Evolutionary conservation across 805 yeast genomes (phyloP).

Genomic region (Saccharomycopsis guyanensis): DNA sequence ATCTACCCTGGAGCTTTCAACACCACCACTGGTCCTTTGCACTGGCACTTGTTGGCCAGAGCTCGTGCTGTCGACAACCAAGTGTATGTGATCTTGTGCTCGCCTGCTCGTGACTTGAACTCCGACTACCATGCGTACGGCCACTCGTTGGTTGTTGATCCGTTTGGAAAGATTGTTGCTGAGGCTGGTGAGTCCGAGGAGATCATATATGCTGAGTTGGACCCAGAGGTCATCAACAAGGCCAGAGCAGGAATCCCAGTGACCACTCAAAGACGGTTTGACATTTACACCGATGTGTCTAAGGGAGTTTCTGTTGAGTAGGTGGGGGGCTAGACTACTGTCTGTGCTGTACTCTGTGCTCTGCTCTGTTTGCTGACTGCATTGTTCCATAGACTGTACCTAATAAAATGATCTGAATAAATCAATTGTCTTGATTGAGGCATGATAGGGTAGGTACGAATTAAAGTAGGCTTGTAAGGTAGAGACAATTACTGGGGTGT

Average conservation of each 20-base stretch:
- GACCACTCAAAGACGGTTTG: slow-evolving; percentile 62
- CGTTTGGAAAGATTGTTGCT: slow-evolving; percentile 49
- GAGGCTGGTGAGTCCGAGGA: slow-evolving; percentile 79
- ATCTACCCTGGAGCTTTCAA: slow-evolving; percentile 80
- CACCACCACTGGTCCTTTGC: slow-evolving; percentile 77
- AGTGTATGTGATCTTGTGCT: slow-evolving; percentile 65
- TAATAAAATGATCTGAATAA: too few relatives aligned
- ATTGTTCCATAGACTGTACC: too few relatives aligned
- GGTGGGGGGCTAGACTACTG: too few relatives aligned
- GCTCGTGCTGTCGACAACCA: slow-evolving; percentile 73
- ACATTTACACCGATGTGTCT: slow-evolving; percentile 26
- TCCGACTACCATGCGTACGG: slow-evolving; percentile 60
- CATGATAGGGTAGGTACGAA: too few relatives aligned
- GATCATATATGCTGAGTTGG: slow-evolving; percentile 66
- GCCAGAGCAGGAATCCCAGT: slow-evolving; percentile 67
- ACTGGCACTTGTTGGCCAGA: slow-evolving; percentile 71
- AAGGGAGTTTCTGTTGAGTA: neutral
- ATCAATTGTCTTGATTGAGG: too few relatives aligned
- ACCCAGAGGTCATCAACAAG: slow-evolving; percentile 47
- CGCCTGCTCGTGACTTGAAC: slow-evolving; percentile 76
- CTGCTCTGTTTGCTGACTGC: too few relatives aligned
- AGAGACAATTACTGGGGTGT: too few relatives aligned
- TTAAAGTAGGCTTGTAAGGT: too few relatives aligned
- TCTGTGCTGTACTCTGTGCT: too few relatives aligned
- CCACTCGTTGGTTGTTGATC: slow-evolving; percentile 57